Base-by-base conservation (phyloP, 257 asterid genomes). In the Hygrophila difformis region DNA sequence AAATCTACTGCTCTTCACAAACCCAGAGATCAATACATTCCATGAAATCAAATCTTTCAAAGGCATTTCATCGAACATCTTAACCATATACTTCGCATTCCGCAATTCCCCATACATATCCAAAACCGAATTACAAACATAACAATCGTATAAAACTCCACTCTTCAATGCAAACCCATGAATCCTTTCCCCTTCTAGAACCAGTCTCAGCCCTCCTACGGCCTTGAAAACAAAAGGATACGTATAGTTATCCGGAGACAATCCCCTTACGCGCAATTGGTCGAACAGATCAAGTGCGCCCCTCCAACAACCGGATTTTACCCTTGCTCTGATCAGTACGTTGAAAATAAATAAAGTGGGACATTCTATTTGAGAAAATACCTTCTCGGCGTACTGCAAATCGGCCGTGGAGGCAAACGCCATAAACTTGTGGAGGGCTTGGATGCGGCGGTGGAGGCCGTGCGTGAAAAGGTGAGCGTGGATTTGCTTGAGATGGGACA, bases 141-240 rank as follows among this genome's bases (percentile, higher is more conserved):
- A 84, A 47, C 71, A 60, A 65, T 87, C 97, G 38, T 56, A 63
- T 24, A 65, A 57, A 56, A 49, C 65, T 53, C 93, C 97, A 58
- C 62, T 58, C 61, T 78, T 87, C 59, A 81, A 33, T 22, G 77
- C 93, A 70, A 75, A 67, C 21, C 92, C 95, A 39, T 81, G 97
- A 73, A 84, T 39, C 82, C 70, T 87, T 55, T 76, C 77, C 62
- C 95, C 95, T 26, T 51, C 73, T 10, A 11, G 40, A 43, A 68
- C 70, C 60, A 23, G 24, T 53, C 69, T 66, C 74, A 84, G 48
- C 53, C 79, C 65, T 5, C 68, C 87, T 55, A 78, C 51, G 3
- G 93, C 82, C 66, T 87, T 84, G 38, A 72, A 84, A 57, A 84
- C 82, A 29, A 87, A 87, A 0, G 97, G 95, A 59, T 74, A 87